These are phyloP conservation scores for Circinella minor DNA, from an alignment of 371 early-diverging fungal species.

Conservation along the genomic window DNA sequence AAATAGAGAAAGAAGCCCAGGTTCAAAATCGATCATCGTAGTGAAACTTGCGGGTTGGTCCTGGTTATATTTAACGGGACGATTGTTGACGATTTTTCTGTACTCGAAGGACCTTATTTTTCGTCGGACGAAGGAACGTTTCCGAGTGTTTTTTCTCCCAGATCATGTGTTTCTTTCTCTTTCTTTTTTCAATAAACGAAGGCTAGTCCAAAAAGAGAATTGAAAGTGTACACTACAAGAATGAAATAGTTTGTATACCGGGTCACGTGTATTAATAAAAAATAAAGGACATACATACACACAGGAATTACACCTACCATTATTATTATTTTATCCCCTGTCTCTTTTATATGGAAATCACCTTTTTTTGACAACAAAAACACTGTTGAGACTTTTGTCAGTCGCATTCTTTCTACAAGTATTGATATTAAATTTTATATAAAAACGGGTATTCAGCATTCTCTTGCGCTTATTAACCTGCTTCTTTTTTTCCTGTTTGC, in stretches of 20 bases:
- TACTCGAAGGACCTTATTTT: background rate
- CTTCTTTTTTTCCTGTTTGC: slow-evolving; percentile 8
- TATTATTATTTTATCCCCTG: background rate
- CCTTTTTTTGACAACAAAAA: background rate
- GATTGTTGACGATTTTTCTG: background rate
- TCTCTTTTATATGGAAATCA: background rate
- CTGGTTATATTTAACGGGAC: slow-evolving; percentile 5
- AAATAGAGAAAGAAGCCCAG: background rate
- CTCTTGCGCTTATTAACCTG: background rate
- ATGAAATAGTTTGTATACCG: too few relatives aligned
- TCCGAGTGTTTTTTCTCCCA: background rate
- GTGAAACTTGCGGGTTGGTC: slow-evolving; percentile 1
- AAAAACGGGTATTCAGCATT: slow-evolving; percentile 2
- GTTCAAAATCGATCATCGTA: slow-evolving; percentile 14
- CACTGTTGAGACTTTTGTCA: background rate
- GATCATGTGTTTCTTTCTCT: too few relatives aligned
- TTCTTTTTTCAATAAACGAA: too few relatives aligned
- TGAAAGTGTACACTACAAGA: too few relatives aligned
- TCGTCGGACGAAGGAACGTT: background rate
- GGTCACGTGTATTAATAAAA: background rate
- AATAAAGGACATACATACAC: background rate
- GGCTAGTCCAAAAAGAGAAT: too few relatives aligned
- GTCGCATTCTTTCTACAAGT: background rate
- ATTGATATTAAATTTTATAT: background rate
- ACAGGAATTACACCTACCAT: background rate